Evolutionary conservation across 306 rosid species (phyloP), one percentile per base, ranked within the genome.

Genomic region (Castanea sativa): DNA sequence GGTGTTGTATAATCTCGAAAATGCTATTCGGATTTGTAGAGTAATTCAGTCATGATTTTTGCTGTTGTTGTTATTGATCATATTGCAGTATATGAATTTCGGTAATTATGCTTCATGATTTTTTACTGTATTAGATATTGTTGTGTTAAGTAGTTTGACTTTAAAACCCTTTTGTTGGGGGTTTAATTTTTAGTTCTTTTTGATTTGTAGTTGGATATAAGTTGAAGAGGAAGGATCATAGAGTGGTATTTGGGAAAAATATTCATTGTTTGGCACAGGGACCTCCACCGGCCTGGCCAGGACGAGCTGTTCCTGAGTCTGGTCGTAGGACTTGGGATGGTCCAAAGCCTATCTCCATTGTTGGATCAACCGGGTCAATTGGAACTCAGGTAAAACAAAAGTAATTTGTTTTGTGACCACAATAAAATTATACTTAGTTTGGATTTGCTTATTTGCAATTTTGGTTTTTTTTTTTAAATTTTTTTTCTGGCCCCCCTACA

Each of bases 261-360:
- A 73, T 93, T 91, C 69, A 29, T 58, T 95, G 98, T 82, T 93
- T 93, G 7, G 79, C 81, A 63, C 88, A 87, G 80, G 55, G 81
- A 55, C 90, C 91, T 63, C 98, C 97, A 55, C 94, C 99, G 29
- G 99, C 98, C 5, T 95, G 99, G 99, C 96, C 99, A 4, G 99
- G 98, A 82, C 82, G 98, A 79, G 99, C 99, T 30, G 81, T 88
- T 14, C 76, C 81, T 0, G 97, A 93, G 77, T 18, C 74, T 1
- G 87, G 81, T 76, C 79, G 74, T 57, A 83, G 80, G 87, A 84
- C 84, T 57, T 91, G 96, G 97, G 94, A 93, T 38, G 99, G 98
- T 6, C 98, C 90, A 59, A 95, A 95, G 89, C 96, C 98, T 41
- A 95, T 95, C 35, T 91, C 99, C 51, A 82, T 95, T 29, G 88